These are phyloP conservation scores for Hymenoscyphus fraxineus DNA, from an alignment of 2,329 filamentous ascomycete genomes.

Conservation along the genomic window DNA sequence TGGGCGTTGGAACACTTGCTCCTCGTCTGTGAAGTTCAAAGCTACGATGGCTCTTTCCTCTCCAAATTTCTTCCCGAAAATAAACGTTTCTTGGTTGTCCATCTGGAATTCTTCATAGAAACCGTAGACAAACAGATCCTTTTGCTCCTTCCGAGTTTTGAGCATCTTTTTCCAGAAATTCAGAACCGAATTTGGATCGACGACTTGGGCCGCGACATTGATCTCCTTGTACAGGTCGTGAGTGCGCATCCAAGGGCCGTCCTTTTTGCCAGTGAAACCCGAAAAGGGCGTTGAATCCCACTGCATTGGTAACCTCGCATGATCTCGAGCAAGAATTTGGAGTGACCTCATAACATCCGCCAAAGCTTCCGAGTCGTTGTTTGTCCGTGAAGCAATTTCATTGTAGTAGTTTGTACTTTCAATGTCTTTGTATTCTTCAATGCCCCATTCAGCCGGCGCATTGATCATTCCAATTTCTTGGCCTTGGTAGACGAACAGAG, in stretches of 20 bases:
- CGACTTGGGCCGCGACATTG: slow-evolving; percentile 54
- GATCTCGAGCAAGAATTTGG: slow-evolving; percentile 59
- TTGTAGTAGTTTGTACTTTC: slow-evolving; percentile 49
- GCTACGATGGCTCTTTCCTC: slow-evolving; percentile 38
- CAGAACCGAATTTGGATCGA: slow-evolving; percentile 25
- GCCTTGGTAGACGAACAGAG: slow-evolving; percentile 56
- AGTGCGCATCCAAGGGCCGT: slow-evolving; percentile 57
- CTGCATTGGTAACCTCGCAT: slow-evolving; percentile 65
- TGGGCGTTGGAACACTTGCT: slow-evolving; percentile 27
- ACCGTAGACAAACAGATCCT: slow-evolving; percentile 58
- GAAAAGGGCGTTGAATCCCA: slow-evolving; percentile 55
- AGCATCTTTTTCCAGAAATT: slow-evolving; percentile 34
- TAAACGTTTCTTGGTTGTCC: slow-evolving; percentile 43
- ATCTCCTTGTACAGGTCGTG: slow-evolving; percentile 50
- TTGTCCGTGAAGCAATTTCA: slow-evolving; percentile 38
- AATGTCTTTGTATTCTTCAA: slow-evolving; percentile 47
- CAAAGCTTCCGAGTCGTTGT: slow-evolving; percentile 39
- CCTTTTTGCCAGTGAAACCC: slow-evolving; percentile 55
- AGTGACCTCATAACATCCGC: slow-evolving; percentile 49
- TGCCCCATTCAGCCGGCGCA: slow-evolving; percentile 49
- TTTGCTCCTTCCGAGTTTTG: slow-evolving; percentile 43
- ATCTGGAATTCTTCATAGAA: slow-evolving; percentile 50
- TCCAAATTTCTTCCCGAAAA: slow-evolving; percentile 41
- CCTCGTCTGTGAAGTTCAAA: slow-evolving; percentile 45
- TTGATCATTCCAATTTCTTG: slow-evolving; percentile 59